Conservation (phyloP, 495 filamentous ascomycete species). For the Podospora comata region DNA sequence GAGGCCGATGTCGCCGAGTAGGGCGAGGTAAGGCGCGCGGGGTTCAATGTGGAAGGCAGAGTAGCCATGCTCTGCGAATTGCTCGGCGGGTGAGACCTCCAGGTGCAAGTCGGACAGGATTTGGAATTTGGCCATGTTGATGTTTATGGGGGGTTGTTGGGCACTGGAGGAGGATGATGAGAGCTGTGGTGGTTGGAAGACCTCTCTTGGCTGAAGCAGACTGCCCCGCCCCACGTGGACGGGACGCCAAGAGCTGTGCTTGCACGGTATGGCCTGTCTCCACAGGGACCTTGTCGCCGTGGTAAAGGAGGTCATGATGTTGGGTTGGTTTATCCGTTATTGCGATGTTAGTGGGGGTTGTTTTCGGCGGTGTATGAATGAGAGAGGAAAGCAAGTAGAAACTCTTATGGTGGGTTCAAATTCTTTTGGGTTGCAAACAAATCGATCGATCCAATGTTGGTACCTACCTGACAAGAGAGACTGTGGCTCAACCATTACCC, state of each 20-base stretch:
- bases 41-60: slow-evolving; percentile 45
- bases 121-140: slow-evolving; percentile 36
- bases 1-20: slow-evolving; percentile 58
- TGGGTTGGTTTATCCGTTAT: background rate
- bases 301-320: background rate
- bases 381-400: no score
- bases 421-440: no score
- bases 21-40: slow-evolving; percentile 49
- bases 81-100: slow-evolving; percentile 29
- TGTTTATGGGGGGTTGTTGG: no score
- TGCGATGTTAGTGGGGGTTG: background rate
- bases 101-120: slow-evolving; percentile 59
- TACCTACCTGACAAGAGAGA: no score
- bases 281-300: background rate
- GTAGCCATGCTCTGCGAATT: slow-evolving; percentile 35
- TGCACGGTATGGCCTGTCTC: background rate
- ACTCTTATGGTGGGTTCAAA: no score
- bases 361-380: no score
- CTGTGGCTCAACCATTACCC: no score
- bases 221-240: background rate
- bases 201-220: background rate
- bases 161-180: background rate
- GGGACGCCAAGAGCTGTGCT: background rate
- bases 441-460: no score
- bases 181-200: background rate